These are phyloP conservation scores for Colletotrichum sansevieriae DNA, from an alignment of 2,329 filamentous ascomycete species.

Conservation along the genomic window DNA sequence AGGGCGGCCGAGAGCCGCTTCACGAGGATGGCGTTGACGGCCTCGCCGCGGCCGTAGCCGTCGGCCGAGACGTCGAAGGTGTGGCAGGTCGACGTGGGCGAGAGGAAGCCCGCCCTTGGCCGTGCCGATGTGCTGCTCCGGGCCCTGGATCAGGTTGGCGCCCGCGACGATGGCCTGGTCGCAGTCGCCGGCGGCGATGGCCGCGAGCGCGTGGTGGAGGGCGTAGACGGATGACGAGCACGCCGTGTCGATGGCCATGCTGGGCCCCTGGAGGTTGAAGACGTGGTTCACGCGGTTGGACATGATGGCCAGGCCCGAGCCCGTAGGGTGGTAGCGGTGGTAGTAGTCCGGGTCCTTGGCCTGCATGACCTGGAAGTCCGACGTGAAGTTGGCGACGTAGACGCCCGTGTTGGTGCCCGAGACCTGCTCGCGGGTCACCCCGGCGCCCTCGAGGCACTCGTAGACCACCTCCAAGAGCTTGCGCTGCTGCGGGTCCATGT, in stretches of 20 bases:
- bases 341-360: slow-evolving; percentile 34
- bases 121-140: not conserved
- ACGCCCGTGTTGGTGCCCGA: slow-evolving; percentile 46
- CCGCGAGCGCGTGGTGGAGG: slow-evolving; percentile 47
- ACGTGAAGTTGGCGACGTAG: slow-evolving; percentile 47
- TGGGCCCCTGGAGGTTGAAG: slow-evolving; percentile 44
- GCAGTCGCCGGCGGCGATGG: slow-evolving; percentile 50
- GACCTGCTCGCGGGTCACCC: slow-evolving; percentile 48
- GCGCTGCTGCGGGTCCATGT: slow-evolving; percentile 58
- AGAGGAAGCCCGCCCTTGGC: slow-evolving; percentile 41
- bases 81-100: slow-evolving; percentile 46
- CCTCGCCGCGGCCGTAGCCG: slow-evolving; percentile 53
- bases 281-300: slow-evolving; percentile 53
- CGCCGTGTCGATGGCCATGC: slow-evolving; percentile 52
- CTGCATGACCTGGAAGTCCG: slow-evolving; percentile 44
- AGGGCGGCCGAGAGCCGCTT: slow-evolving; percentile 49
- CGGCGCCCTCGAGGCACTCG: slow-evolving; percentile 55
- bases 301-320: slow-evolving; percentile 51
- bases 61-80: slow-evolving; percentile 52
- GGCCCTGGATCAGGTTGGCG: slow-evolving; percentile 51
- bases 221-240: slow-evolving; percentile 53
- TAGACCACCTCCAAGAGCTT: slow-evolving; percentile 55
- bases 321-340: slow-evolving; percentile 42
- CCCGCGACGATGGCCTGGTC: slow-evolving; percentile 52
- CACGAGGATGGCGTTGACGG: slow-evolving; percentile 48